Evolutionary conservation across 2,329 filamentous ascomycete species (phyloP), one percentile per base, ranked within the genome.

Genomic region (Rutstroemia sydowiana): DNA sequence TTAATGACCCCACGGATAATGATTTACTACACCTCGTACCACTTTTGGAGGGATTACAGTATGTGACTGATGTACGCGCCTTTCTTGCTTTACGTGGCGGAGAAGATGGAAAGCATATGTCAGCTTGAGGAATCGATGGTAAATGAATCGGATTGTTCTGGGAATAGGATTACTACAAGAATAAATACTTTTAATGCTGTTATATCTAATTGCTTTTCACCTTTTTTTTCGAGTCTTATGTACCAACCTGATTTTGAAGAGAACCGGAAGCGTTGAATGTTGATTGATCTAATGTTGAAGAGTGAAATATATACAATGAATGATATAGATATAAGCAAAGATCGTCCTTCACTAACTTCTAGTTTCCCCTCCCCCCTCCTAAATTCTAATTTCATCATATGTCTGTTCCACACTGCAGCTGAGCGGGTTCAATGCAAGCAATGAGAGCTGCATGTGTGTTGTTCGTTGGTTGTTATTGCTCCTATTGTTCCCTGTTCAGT

Each of bases 1-100:
- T 98, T 72, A 95, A 85, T 69, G 93, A 98, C 71, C 93, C 93
- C 20, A 97, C 93, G 23, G 93, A 98, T 71, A 93, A 91, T 67
- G 92, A 96, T 66, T 76, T 98, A 59, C 78, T 97, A 69, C 89
- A 97, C 69, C 77, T 98, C 55, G 84, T 98, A 53, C 93, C 93
- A 30, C 75, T 97, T 63, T 76, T 98, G 41, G 93, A 98, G 71
- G 93, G 89, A 16, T 73, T 98, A 65, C 93, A 97, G 73, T 95
- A 97, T 71, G 91, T 93, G 60, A 95, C 92, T 48, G 93, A 98
- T 70, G 92, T 98, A 54, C 81, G 93, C 63, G 91, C 93, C 45
- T 75, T 97, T 57, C 75, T 98, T 65, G 91, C 90, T 52, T 75
- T 98, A 61, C 82, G 92, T 63, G 86, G 91, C 61, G 93, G 93